Percentiles rank a stretch among this genome's conserved stretches.
Evolutionary conservation across 192 early-diverging fungal species (phyloP).

Genomic region (Ambispora gerdemannii): DNA sequence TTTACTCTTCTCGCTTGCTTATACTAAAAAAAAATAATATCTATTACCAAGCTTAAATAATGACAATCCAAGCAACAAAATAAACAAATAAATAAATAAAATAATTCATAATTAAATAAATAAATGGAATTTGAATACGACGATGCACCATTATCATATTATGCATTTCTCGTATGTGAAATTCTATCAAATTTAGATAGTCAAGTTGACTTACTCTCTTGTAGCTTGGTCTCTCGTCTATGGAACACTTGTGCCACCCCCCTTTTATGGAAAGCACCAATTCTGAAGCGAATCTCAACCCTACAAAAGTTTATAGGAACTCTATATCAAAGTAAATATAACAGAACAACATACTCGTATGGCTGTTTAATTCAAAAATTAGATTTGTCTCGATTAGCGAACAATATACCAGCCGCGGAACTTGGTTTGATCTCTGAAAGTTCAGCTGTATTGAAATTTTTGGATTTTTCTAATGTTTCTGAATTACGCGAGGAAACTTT

Average conservation of each 20-base stretch:
- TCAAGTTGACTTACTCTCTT: constrained; percentile 10
- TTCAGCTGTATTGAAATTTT: constrained; percentile 17
- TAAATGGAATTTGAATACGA: not conserved
- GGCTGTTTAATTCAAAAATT: constrained; percentile 25
- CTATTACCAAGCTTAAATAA: no score
- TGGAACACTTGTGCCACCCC: constrained; percentile 26
- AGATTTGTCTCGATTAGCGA: constrained; percentile 8
- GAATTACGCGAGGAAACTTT: not conserved
- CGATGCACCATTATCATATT: constrained; percentile 15
- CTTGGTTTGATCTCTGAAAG: constrained; percentile 23
- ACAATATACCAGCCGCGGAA: not conserved
- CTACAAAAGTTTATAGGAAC: constrained; percentile 27
- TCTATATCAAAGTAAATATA: constrained; percentile 2
- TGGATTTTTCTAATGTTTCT: constrained; percentile 22
- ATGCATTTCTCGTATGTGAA: constrained; percentile 27
- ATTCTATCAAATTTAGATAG: constrained; percentile 8
- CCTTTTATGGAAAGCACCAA: constrained; percentile 2
- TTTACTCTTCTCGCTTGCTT: no score
- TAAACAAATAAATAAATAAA: no score
- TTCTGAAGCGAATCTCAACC: constrained; percentile 20
- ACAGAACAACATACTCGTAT: constrained; percentile 12
- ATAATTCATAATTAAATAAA: no score
- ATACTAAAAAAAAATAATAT: no score
- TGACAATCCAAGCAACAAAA: no score
- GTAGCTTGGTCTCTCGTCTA: constrained; percentile 22